phyloP scores from a whole-genome alignment of 2,329 filamentous ascomycete species.

The Xylaria sp. region DNA sequence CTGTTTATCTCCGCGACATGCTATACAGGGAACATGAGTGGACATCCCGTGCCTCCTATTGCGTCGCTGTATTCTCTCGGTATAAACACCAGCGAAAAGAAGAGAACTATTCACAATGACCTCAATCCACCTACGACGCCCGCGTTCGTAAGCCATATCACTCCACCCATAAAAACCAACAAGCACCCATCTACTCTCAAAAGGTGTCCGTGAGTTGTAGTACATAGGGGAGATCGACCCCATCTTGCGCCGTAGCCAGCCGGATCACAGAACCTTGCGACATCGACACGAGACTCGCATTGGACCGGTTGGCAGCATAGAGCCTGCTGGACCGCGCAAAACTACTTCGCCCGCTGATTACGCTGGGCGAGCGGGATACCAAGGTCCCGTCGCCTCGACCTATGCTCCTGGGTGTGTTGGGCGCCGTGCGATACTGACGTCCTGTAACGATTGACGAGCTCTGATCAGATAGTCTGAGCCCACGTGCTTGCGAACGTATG shows the following conservation, averaged over 20 bases:
- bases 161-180: not conserved
- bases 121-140: not conserved
- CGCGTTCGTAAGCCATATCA: not conserved
- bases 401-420: slow-evolving; percentile 46
- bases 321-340: slow-evolving; percentile 40
- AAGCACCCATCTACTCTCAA: slow-evolving; percentile 16
- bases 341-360: slow-evolving; percentile 19
- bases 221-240: slow-evolving; percentile 34
- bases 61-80: no score
- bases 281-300: slow-evolving; percentile 21
- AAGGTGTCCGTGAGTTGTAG: slow-evolving; percentile 27
- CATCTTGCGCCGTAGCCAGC: slow-evolving; percentile 37
- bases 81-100: not conserved
- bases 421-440: slow-evolving; percentile 46
- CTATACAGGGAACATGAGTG: no score
- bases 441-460: slow-evolving; percentile 41
- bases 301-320: slow-evolving; percentile 33
- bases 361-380: slow-evolving; percentile 33
- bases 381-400: slow-evolving; percentile 30
- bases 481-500: slow-evolving; percentile 27
- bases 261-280: slow-evolving; percentile 40
- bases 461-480: slow-evolving; percentile 30
- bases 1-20: no score
- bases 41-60: no score
- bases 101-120: no score